phyloP scores from a whole-genome alignment of 2,329 filamentous ascomycete genomes.

The Epichloe glyceriae region DNA sequence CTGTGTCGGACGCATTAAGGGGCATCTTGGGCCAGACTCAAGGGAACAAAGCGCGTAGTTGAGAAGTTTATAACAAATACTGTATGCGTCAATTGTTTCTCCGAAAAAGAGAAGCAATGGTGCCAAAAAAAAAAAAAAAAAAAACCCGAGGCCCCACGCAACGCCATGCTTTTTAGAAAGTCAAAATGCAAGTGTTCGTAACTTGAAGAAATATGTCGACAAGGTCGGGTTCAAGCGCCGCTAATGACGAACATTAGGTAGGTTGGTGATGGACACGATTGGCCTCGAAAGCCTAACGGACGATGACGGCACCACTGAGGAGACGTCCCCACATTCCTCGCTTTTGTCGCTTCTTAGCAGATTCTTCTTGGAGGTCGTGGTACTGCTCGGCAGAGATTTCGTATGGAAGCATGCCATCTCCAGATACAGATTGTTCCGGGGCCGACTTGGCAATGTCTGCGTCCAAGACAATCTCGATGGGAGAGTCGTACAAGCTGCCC shows the following conservation, averaged over 20 bases:
- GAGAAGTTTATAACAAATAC: background rate
- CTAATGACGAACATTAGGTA: background rate
- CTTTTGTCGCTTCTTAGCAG: constrained; percentile 35
- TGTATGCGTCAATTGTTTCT: background rate
- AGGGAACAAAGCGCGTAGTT: background rate
- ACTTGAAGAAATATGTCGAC: background rate
- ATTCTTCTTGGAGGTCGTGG: constrained; percentile 33
- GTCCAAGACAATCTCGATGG: constrained; percentile 31
- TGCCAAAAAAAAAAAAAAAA: background rate
- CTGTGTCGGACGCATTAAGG: constrained; percentile 4
- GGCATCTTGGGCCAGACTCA: background rate
- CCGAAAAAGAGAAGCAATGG: background rate
- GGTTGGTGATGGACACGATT: no score
- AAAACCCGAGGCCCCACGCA: background rate
- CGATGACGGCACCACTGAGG: constrained; percentile 31
- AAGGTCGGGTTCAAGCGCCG: background rate
- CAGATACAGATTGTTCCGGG: constrained; percentile 10
- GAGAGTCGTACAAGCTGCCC: constrained; percentile 36
- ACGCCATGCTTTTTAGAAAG: constrained; percentile 9
- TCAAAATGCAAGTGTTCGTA: background rate
- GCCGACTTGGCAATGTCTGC: constrained; percentile 25
- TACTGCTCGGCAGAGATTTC: constrained; percentile 42
- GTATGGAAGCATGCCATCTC: constrained; percentile 34
- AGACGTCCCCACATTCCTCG: constrained; percentile 42
- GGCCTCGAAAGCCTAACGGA: constrained; percentile 16